A percentile compares a stretch with the other conserved stretches of the same genome.
Conservation (phyloP, 2,329 filamentous ascomycete species). For the Sporothrix curviconia region DNA sequence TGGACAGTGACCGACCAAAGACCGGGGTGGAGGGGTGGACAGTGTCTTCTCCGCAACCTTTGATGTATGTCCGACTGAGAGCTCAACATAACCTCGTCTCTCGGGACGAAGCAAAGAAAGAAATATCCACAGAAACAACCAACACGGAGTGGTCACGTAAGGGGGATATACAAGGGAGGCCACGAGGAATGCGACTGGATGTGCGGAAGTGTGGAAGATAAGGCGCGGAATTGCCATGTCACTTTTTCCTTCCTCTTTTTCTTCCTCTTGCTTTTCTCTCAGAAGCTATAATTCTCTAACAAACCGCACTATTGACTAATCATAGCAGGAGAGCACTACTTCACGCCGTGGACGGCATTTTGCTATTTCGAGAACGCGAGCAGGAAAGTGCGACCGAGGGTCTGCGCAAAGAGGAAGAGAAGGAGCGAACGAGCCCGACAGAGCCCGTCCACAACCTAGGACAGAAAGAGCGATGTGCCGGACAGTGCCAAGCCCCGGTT, state of each 20-base stretch:
- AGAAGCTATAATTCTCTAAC: neutral
- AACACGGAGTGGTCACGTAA: neutral
- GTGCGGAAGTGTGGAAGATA: neutral
- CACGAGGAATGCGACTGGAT: neutral
- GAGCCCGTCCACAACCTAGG: too few relatives aligned
- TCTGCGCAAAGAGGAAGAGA: too few relatives aligned
- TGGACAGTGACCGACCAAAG: neutral
- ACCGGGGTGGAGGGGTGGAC: neutral
- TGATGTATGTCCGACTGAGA: neutral
- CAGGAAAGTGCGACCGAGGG: too few relatives aligned
- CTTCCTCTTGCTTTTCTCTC: neutral
- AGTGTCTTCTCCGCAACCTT: constrained; percentile 4
- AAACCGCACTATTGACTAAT: neutral
- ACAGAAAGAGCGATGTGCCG: neutral
- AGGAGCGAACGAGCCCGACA: too few relatives aligned
- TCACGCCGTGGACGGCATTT: neutral
- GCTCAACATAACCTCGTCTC: too few relatives aligned
- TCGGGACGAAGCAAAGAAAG: neutral
- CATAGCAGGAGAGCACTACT: neutral
- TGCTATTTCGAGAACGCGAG: neutral
- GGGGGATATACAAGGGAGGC: neutral
- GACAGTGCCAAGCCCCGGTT: neutral
- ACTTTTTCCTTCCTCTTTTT: neutral
- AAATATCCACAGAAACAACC: neutral
- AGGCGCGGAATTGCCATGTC: neutral